These are phyloP conservation scores for Sedum album DNA, from an alignment of 164 flowering plant genomes.

Conservation along the genomic window DNA sequence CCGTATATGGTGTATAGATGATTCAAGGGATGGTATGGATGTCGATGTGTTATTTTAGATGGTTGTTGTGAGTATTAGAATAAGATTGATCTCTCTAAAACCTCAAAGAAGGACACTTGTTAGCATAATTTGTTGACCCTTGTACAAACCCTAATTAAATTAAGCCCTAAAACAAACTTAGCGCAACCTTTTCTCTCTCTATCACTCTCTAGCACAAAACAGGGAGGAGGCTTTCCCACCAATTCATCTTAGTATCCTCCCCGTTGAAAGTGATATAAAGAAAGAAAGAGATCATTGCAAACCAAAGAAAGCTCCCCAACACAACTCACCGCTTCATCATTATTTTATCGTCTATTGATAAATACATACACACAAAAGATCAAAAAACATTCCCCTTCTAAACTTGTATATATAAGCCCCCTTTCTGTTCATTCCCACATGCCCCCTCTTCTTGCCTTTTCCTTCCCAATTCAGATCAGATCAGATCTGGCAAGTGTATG, in stretches of 20 bases:
- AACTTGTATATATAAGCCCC: background rate
- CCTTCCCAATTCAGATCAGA: background rate
- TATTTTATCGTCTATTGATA: background rate
- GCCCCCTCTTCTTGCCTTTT: background rate
- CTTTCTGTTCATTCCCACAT: constrained; percentile 3
- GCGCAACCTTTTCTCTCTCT: constrained; percentile 5
- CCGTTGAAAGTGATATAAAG: background rate
- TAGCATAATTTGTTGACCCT: background rate
- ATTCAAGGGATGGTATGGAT: too few relatives aligned
- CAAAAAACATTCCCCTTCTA: background rate
- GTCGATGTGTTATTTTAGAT: too few relatives aligned
- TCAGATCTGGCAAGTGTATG: background rate
- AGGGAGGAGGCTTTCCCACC: background rate
- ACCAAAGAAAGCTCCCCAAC: constrained; percentile 3
- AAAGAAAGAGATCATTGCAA: constrained; percentile 10
- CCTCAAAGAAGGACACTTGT: background rate
- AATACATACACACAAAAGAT: background rate
- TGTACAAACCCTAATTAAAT: background rate
- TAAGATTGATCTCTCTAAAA: constrained; percentile 1
- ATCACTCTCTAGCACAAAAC: background rate
- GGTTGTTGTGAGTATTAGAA: constrained; percentile 1
- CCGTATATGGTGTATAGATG: too few relatives aligned
- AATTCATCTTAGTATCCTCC: constrained; percentile 4
- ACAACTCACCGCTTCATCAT: background rate
- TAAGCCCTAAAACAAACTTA: background rate